A percentile compares a stretch with the other conserved stretches of the same genome.
Conservation (phyloP, 257 asterid species). For the Orobanche coerulescens region DNA sequence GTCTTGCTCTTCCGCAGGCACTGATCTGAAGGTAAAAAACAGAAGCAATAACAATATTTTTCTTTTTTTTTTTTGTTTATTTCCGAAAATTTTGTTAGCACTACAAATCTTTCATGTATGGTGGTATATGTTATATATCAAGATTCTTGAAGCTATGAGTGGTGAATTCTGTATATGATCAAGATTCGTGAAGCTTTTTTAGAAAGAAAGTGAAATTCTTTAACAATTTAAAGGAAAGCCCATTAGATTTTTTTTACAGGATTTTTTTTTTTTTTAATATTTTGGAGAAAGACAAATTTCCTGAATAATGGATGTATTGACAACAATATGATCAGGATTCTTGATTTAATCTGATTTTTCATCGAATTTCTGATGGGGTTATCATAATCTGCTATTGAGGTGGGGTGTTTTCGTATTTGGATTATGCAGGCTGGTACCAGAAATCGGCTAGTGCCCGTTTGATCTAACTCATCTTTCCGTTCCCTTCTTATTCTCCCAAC, state of each 20-base stretch:
- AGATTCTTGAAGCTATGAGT: not conserved
- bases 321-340: slow-evolving; percentile 11
- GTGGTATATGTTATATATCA: not conserved
- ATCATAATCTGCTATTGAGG: slow-evolving; percentile 34
- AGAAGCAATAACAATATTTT: not conserved
- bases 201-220: too few species aligned
- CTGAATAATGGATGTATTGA: not conserved
- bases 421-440: slow-evolving; percentile 55
- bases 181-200: too few species aligned
- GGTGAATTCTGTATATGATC: too few species aligned
- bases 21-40: slow-evolving; percentile 53
- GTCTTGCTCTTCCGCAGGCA: slow-evolving; percentile 44
- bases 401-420: slow-evolving; percentile 20
- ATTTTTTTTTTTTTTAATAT: too few species aligned
- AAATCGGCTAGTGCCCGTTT: slow-evolving; percentile 29
- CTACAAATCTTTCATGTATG: not conserved
- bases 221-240: not conserved
- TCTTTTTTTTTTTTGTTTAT: not conserved
- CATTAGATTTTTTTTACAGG: too few species aligned
- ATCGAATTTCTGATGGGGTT: slow-evolving; percentile 3
- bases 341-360: slow-evolving; percentile 8
- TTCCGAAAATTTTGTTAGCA: too few species aligned
- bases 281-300: too few species aligned
- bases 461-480: slow-evolving; percentile 43
- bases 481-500: slow-evolving; percentile 45